Evolutionary conservation across 345 rosid species (phyloP).

Genomic region (Rhodamnia rubescens): DNA sequence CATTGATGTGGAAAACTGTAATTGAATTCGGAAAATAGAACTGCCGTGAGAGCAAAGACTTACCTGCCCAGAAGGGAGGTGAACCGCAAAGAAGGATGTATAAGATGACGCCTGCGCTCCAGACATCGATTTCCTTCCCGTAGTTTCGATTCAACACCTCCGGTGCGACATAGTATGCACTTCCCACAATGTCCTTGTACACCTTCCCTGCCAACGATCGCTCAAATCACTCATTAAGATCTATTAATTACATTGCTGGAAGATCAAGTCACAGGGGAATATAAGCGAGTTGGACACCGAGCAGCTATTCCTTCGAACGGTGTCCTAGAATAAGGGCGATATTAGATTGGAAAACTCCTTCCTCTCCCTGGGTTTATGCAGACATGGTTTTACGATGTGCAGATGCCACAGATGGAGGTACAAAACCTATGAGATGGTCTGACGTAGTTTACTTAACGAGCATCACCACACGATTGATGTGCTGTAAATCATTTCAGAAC

Average conservation of each 20-base stretch:
- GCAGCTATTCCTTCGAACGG: not conserved
- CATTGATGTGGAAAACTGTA: not conserved
- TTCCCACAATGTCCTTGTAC: conserved; percentile 58
- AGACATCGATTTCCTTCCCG: conserved; percentile 84
- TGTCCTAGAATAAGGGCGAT: not conserved
- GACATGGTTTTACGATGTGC: not conserved
- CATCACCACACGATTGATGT: not conserved
- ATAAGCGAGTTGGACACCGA: not conserved
- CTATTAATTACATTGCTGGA: no score
- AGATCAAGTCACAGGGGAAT: not conserved
- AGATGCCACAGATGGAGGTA: not conserved
- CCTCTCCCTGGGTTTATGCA: not conserved
- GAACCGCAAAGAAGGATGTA: conserved; percentile 91
- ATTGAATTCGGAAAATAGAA: not conserved
- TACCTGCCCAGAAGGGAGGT: conserved; percentile 98
- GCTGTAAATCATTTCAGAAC: not conserved
- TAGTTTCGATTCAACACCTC: conserved; percentile 63
- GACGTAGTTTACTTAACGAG: not conserved
- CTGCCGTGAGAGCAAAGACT: not conserved
- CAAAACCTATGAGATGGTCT: not conserved
- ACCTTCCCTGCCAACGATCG: conserved; percentile 31
- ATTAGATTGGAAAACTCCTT: not conserved
- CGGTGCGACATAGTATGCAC: conserved; percentile 93
- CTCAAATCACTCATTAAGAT: no score
- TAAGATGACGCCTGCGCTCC: conserved; percentile 90